Base-by-base conservation (phyloP, 495 filamentous ascomycete species). In the Penicillium longicatenatum region DNA sequence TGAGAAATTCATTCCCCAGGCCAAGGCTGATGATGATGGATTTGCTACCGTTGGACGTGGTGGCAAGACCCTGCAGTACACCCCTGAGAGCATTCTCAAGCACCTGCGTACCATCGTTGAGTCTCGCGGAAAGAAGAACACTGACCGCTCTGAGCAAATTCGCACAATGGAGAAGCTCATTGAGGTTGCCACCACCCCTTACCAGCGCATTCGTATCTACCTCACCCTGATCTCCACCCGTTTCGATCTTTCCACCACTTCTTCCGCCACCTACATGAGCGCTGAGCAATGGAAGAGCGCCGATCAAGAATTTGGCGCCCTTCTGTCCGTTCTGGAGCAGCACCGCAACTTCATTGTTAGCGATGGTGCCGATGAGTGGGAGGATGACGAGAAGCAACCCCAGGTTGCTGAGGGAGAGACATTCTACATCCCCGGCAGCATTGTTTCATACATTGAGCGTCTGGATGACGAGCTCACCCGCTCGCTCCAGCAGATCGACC, bases 91-190 rank as follows among this genome's bases (percentile, higher is more conserved):
- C 73, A 99, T 99, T 65, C 86, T 98, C 70, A 98, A 98, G 81
- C 91, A 97, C 74, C 84, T 99, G 35, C 84, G 91, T 41, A 83
- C 87, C 42, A 97, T 99, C 65, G 82, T 98, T 58, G 94, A 98
- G 79, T 92, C 93, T 22, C 83, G 94, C 74, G 94, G 94, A 70
- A 92, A 96, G 82, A 99, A 98, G 85, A 98, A 97, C 76, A 97
- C 95, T 58, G 94, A 99, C 70, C 87, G 92, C 42, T 70, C 83
- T 35, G 94, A 98, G 75, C 94, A 98, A 76, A 97, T 99, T 69
- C 85, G 85, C 73, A 87, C 93, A 50, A 96, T 99, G 94, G 94
- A 98, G 81, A 96, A 90, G 80, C 84, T 99, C 50, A 79, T 87
- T 65, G 91, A 95, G 70, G 91, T 98, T 60, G 83, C 95, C 41